Conservation (phyloP, 2,329 filamentous ascomycete species). For the Alternaria viburni region DNA sequence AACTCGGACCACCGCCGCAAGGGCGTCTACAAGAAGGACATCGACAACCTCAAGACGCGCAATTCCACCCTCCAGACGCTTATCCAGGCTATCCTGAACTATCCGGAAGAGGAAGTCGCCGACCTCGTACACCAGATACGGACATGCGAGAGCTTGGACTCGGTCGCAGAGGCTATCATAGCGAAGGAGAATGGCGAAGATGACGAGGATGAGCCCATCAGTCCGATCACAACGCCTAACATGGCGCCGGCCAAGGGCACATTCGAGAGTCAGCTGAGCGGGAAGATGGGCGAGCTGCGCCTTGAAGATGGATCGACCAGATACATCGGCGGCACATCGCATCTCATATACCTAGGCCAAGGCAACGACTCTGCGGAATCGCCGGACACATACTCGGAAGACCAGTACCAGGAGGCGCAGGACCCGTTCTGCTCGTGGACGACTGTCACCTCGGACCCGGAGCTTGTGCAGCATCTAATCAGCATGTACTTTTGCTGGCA, state of each 20-base stretch:
- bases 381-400: conserved; percentile 45
- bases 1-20: conserved; percentile 96
- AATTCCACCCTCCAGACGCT: conserved; percentile 90
- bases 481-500: conserved; percentile 99
- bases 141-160: conserved; percentile 77
- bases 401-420: conserved; percentile 60
- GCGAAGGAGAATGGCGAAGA: conserved; percentile 58
- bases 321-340: conserved; percentile 93
- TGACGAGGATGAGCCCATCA: conserved; percentile 51
- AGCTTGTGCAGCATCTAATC: conserved; percentile 83
- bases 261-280: conserved; percentile 81
- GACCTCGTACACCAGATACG: conserved; percentile 85
- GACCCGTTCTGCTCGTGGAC: conserved; percentile 88
- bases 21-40: conserved; percentile 94
- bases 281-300: conserved; percentile 90
- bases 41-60: conserved; percentile 83
- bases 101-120: conserved; percentile 83
- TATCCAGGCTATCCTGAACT: conserved; percentile 90
- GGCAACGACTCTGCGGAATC: conserved; percentile 39
- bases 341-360: conserved; percentile 76
- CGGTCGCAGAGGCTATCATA: conserved; percentile 66
- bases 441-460: conserved; percentile 77
- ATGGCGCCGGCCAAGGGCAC: conserved; percentile 46
- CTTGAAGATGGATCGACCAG: conserved; percentile 86
- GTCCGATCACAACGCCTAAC: conserved; percentile 40